These are phyloP conservation scores for Aspergillus panamensis DNA, from an alignment of 495 filamentous ascomycete genomes.

Conservation along the genomic window DNA sequence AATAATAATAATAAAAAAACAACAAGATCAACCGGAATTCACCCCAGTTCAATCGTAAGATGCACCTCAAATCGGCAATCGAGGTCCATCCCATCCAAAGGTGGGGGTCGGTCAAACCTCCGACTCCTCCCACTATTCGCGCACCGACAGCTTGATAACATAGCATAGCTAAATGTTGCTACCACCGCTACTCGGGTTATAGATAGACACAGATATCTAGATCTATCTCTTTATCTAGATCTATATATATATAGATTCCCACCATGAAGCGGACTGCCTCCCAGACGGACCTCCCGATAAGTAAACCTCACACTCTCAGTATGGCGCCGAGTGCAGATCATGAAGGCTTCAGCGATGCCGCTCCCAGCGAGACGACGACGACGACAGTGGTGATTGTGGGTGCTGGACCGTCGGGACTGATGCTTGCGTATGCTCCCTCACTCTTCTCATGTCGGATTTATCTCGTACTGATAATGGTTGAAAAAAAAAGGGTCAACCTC, in stretches of 20 bases:
- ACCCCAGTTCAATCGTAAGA: no score
- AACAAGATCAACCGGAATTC: no score
- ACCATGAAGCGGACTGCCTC: constrained; percentile 10
- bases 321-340: constrained; percentile 33
- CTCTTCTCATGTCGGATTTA: no score
- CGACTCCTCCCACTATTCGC: not conserved
- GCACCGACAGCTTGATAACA: not conserved
- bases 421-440: constrained; percentile 55
- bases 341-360: constrained; percentile 20
- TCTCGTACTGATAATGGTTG: constrained; percentile 1
- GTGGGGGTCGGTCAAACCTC: constrained; percentile 1
- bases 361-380: constrained; percentile 33
- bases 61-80: no score
- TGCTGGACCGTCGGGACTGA: constrained; percentile 66
- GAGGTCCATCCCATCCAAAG: no score
- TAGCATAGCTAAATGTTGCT: no score
- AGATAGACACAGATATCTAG: not conserved
- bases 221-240: no score
- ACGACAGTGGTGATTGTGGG: constrained; percentile 64
- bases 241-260: no score
- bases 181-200: not conserved
- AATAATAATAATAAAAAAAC: no score
- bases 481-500: constrained; percentile 41
- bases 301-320: not conserved
- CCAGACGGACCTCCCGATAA: not conserved